phyloP scores from a whole-genome alignment of 2,329 filamentous ascomycete species.

The Penicillium oxalicum region DNA sequence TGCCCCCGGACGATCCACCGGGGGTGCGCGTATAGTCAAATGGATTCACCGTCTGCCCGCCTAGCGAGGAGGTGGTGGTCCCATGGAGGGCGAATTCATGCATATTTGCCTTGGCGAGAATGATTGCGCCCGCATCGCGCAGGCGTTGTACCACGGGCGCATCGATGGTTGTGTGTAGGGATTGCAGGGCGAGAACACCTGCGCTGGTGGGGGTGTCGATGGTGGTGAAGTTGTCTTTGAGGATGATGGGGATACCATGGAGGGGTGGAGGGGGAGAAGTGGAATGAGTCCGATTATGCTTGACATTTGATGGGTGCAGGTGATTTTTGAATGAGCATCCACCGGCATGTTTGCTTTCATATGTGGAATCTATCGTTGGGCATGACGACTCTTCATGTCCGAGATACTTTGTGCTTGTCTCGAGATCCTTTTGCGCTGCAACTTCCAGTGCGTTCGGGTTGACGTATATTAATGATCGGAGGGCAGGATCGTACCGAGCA shows the following conservation, averaged over 20 bases:
- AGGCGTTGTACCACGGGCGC: conserved; percentile 49
- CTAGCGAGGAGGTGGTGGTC: conserved; percentile 55
- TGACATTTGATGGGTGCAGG: no score
- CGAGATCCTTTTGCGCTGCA: conserved; percentile 48
- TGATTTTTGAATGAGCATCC: no score
- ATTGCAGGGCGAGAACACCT: conserved; percentile 47
- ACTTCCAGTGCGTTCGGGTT: conserved; percentile 45
- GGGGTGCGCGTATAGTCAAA: conserved; percentile 62
- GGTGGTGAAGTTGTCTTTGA: conserved; percentile 62
- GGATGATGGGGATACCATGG: conserved; percentile 56
- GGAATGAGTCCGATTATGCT: not conserved
- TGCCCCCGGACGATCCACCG: conserved; percentile 59
- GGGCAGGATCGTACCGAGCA: conserved; percentile 49
- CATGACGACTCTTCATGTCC: no score
- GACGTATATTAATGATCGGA: conserved; percentile 54
- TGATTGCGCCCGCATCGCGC: conserved; percentile 49
- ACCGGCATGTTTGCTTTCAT: no score
- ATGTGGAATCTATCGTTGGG: no score
- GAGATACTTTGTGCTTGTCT: conserved; percentile 2
- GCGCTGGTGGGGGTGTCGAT: conserved; percentile 53
- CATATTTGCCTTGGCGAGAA: conserved; percentile 56
- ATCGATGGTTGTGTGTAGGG: conserved; percentile 38
- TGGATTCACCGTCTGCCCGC: conserved; percentile 60
- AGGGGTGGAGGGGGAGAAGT: conserved; percentile 27
- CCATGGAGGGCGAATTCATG: conserved; percentile 62